These are phyloP conservation scores for Alloteropsis semialata DNA, from an alignment of 176 grass and related monocot species.

Conservation along the genomic window DNA sequence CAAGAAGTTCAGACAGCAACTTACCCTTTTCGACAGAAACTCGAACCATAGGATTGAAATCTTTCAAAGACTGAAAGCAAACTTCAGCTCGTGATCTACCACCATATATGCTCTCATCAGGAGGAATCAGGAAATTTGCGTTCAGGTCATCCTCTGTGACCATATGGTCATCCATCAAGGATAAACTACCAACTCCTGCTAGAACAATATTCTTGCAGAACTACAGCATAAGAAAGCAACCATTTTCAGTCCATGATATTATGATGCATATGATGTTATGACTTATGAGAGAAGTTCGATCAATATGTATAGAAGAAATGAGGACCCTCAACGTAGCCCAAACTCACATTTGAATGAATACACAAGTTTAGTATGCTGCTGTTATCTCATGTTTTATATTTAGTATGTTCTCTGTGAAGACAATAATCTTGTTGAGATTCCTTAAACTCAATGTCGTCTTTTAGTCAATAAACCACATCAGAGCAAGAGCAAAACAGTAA, in stretches of 20 bases:
- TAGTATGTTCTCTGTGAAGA: background rate
- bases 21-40: constrained; percentile 71
- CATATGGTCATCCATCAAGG: constrained; percentile 81
- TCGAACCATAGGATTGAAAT: constrained; percentile 95
- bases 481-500: background rate
- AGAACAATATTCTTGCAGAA: constrained; percentile 99
- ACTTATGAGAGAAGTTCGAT: background rate
- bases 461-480: no score
- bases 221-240: constrained; percentile 41
- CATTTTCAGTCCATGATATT: background rate
- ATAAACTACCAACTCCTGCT: constrained; percentile 90
- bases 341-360: background rate
- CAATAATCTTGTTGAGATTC: background rate
- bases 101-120: constrained; percentile 59
- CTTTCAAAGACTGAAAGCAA: constrained; percentile 70
- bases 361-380: background rate
- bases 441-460: background rate
- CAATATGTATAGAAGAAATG: background rate
- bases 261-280: background rate
- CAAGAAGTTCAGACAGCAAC: background rate
- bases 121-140: constrained; percentile 80
- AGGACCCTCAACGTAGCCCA: background rate
- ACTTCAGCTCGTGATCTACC: constrained; percentile 69
- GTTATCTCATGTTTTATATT: background rate
- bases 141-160: constrained; percentile 62